These are phyloP conservation scores for Rosa rugosa DNA, from an alignment of 306 rosid species.

Conservation along the genomic window DNA sequence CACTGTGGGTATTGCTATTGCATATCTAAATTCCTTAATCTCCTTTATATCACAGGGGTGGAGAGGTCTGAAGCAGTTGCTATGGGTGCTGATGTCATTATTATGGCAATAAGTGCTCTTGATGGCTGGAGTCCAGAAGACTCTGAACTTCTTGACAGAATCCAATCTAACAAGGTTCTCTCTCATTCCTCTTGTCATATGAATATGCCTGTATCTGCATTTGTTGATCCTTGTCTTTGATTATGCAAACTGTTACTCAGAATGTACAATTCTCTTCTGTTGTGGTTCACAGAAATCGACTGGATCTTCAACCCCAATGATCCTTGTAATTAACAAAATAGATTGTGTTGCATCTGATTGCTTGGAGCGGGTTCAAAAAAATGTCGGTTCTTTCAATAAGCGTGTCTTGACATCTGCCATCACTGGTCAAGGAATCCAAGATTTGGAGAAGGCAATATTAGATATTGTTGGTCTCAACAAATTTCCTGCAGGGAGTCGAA, in stretches of 20 bases:
- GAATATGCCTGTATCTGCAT: background rate
- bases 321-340: slow-evolving; percentile 88
- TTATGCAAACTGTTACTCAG: slow-evolving; percentile 1
- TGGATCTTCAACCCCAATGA: slow-evolving; percentile 70
- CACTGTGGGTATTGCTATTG: background rate
- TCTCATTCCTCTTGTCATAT: background rate
- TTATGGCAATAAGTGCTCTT: slow-evolving; percentile 80
- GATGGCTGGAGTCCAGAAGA: slow-evolving; percentile 96
- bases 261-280: background rate
- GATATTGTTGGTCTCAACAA: slow-evolving; percentile 76
- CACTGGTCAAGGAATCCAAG: slow-evolving; percentile 83
- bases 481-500: slow-evolving; percentile 66
- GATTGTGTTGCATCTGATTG: slow-evolving; percentile 54
- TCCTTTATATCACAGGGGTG: slow-evolving; percentile 58
- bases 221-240: background rate
- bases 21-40: slow-evolving; percentile 9
- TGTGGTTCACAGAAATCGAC: slow-evolving; percentile 46
- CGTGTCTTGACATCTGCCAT: slow-evolving; percentile 82
- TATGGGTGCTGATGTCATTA: slow-evolving; percentile 78
- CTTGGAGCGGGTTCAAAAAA: slow-evolving; percentile 38
- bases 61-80: slow-evolving; percentile 98
- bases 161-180: slow-evolving; percentile 70
- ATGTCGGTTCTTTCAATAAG: slow-evolving; percentile 46
- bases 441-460: slow-evolving; percentile 69
- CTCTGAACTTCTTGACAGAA: slow-evolving; percentile 66